Percentiles rank a stretch among this genome's conserved stretches.
These are phyloP conservation scores for Colletotrichum nymphaeae DNA, from an alignment of 2,329 filamentous ascomycete species.

Conservation along the genomic window DNA sequence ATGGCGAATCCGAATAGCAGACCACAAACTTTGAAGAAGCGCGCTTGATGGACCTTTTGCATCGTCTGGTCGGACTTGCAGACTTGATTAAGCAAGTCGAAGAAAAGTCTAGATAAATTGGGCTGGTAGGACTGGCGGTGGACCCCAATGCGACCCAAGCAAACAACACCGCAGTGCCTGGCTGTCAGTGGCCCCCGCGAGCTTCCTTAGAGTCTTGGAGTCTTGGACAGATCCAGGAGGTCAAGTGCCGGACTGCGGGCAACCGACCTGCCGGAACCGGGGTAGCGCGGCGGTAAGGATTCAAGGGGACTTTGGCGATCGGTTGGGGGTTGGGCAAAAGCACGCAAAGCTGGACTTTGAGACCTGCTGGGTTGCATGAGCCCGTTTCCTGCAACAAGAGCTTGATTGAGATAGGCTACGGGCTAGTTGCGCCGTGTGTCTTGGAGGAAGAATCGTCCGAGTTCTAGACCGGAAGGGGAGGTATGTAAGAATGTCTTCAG, in stretches of 20 bases:
- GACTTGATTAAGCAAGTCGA: constrained; percentile 31
- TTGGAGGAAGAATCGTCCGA: not conserved
- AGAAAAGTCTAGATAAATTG: not conserved
- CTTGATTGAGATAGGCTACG: not conserved
- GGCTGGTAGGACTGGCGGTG: not conserved
- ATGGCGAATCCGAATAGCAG: not conserved
- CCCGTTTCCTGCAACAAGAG: not conserved
- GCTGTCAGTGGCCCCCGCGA: not conserved
- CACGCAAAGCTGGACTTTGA: not conserved
- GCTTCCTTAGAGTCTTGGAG: not conserved
- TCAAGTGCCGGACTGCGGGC: constrained; percentile 30
- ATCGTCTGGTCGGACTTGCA: constrained; percentile 3
- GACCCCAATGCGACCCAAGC: constrained; percentile 12
- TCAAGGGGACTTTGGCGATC: not conserved
- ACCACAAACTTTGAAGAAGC: not conserved
- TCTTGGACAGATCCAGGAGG: constrained; percentile 25
- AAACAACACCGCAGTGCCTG: not conserved
- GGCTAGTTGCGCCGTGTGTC: not conserved
- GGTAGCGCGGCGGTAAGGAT: constrained; percentile 31
- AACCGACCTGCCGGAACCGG: constrained; percentile 32
- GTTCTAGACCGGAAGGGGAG: not conserved
- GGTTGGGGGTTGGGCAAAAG: not conserved
- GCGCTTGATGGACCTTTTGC: not conserved
- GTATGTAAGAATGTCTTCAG: not conserved
- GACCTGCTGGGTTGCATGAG: not conserved